phyloP scores from a whole-genome alignment of 2,329 filamentous ascomycete species.

The Penicillium sp. region DNA sequence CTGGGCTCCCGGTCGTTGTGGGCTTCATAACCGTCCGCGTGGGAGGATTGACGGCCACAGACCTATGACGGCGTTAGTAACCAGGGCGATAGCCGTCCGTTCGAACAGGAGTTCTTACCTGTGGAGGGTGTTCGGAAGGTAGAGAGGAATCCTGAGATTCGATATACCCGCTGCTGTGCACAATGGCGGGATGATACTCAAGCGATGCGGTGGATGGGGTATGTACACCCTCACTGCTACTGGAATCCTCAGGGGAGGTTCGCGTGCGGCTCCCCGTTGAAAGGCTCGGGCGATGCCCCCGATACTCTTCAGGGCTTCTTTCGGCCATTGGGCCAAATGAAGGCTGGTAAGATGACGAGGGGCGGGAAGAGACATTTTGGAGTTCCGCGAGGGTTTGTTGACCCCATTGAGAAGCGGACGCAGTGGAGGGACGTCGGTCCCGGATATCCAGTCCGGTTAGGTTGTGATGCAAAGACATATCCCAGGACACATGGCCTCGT shows the following conservation, averaged over 20 bases:
- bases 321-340: slow-evolving; percentile 26
- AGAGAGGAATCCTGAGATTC: slow-evolving; percentile 42
- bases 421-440: slow-evolving; percentile 36
- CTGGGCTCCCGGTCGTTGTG: slow-evolving; percentile 29
- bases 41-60: slow-evolving; percentile 33
- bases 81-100: slow-evolving; percentile 25
- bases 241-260: slow-evolving; percentile 50
- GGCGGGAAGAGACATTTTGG: slow-evolving; percentile 38
- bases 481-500: slow-evolving; percentile 49
- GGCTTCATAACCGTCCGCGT: slow-evolving; percentile 31
- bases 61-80: slow-evolving; percentile 35
- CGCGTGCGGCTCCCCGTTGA: slow-evolving; percentile 34
- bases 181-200: slow-evolving; percentile 50
- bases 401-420: slow-evolving; percentile 41
- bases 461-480: slow-evolving; percentile 46
- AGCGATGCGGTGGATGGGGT: slow-evolving; percentile 48
- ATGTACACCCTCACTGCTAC: slow-evolving; percentile 49
- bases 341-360: slow-evolving; percentile 36
- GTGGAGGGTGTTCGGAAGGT: slow-evolving; percentile 37
- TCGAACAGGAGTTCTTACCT: slow-evolving; percentile 39
- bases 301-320: slow-evolving; percentile 27
- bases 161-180: slow-evolving; percentile 49
- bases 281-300: slow-evolving; percentile 30
- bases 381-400: slow-evolving; percentile 46
- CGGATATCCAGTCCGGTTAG: slow-evolving; percentile 45